Evolutionary conservation across 495 filamentous ascomycete species (phyloP), one percentile per base, ranked within the genome.

Genomic region (Acidomyces sp.): DNA sequence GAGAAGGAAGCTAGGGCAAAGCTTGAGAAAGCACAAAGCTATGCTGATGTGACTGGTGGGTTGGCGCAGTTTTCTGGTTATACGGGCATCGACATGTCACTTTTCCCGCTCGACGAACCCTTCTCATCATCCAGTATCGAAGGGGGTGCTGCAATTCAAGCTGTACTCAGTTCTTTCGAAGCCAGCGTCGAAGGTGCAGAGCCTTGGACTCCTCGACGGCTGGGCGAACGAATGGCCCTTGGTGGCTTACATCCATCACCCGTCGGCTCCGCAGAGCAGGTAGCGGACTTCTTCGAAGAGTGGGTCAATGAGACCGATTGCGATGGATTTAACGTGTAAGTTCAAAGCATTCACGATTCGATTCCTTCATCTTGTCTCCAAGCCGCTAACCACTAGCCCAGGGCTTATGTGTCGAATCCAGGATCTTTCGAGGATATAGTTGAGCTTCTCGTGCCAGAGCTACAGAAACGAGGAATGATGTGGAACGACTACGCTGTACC

Each of bases 191-290:
- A 18, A 34, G 13, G 31, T 34, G 9, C 13, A 34, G 34, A 38
- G 34, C 76, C 74, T 61, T 81, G 76, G 77, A 80, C 75, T 3
- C 76, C 75, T 56, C 48, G 62, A 11, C 74, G 71, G 0, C 62
- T 81, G 1, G 75, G 69, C 0, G 64, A 77, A 55, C 67, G 72
- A 45, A 62, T 77, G 37, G 66, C 65, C 21, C 62, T 79, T 22
- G 75, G 77, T 12, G 74, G 75, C 1, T 43, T 58, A 11, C 71
- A 72, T 0, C 66, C 71, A 0, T 58, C 70, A 3, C 52, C 64
- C 7, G 61, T 72, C 1, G 68, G 68, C 0, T 63, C 64, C 20
- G 50, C 67, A 0, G 57, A 48, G 27, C 62, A 60, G 19, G 66
- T 73, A 0, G 69, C 68, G 1, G 68, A 73, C 50, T 62, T 64